phyloP scores from a whole-genome alignment of 108 stramenopile genomes.

The Thalassiosira profunda region DNA sequence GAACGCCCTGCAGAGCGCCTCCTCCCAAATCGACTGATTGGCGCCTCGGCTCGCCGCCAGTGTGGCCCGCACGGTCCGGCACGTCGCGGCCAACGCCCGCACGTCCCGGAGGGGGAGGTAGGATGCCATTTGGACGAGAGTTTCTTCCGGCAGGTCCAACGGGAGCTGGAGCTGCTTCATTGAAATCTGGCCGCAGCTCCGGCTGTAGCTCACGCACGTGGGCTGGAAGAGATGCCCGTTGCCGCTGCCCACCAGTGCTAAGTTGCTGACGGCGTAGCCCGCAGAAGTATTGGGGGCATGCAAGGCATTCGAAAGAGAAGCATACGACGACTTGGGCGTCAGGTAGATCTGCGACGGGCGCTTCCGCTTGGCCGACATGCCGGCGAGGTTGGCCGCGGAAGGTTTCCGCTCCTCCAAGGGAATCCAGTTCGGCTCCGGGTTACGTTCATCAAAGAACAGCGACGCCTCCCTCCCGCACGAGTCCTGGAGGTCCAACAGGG shows the following conservation, averaged over 20 bases:
- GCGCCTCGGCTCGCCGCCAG: neutral
- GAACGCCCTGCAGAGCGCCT: neutral
- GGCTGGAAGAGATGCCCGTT: neutral
- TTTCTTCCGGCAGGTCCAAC: conserved; percentile 10
- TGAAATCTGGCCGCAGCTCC: neutral
- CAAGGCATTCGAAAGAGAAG: neutral
- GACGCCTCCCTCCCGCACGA: neutral
- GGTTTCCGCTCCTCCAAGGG: neutral
- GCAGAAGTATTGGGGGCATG: neutral
- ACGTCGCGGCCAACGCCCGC: neutral
- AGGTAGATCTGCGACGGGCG: conserved; percentile 1
- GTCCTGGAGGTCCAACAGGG: neutral
- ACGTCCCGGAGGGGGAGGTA: conserved; percentile 1
- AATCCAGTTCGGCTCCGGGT: neutral
- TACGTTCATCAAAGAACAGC: neutral
- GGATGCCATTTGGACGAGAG: neutral
- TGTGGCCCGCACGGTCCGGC: neutral
- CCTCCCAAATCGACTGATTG: neutral
- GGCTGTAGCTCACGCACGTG: neutral
- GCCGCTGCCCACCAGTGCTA: neutral
- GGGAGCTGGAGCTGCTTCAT: neutral
- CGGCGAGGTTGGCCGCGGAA: neutral
- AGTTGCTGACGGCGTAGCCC: neutral
- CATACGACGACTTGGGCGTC: conserved; percentile 1
- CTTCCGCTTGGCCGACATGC: neutral